Evolutionary conservation across 768 basidiomycete species (phyloP), one percentile per base, ranked within the genome.

Genomic region (Hygrophoropsis aurantiaca): DNA sequence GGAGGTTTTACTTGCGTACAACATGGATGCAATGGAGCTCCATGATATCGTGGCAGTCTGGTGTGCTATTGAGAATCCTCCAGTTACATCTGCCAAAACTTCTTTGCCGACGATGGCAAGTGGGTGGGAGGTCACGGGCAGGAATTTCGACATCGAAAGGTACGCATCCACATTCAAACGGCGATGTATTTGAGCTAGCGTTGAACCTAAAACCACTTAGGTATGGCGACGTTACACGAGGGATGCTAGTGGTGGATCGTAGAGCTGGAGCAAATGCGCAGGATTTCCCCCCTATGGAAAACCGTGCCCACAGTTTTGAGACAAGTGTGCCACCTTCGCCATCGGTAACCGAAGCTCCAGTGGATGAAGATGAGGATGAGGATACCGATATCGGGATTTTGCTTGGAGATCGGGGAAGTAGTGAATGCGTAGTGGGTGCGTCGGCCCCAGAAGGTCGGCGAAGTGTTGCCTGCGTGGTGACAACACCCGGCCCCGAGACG

Each of bases 11-110:
- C 48, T 81, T n/a, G 57, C 73, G 40, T 92, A 82, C 50, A 91
- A 91, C 7, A 82, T 85, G 51, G 92, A 94, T 60, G 85, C 79
- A 4, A 79, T 97, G 80, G 89, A 94, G 67, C 75, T 94, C 46
- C 94, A 97, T 58, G 94, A 97, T 56, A 87, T 93, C 37, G 83
- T 84, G 10, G 88, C 90, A 2, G 78, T 95, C 13, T 95, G 91
- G 90, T 92, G 85, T 63, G 88, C 90, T 2, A 80, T 90, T 13
- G 75, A 77, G 47, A 82, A 86, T 49, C 84, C 86, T 15, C 84
- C 81, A 6, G 65, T 68, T 35, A 20, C n/a, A 4, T 51, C 56
- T 16, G 70, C 65, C 27, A 46, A 57, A 39, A 58, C 47, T 45
- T 36, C 56, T 11, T 38, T 57, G 44, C 65, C 54, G 38, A 50